Evolutionary conservation across 805 yeast genomes (phyloP).

Genomic region (Candida nemodendra): DNA sequence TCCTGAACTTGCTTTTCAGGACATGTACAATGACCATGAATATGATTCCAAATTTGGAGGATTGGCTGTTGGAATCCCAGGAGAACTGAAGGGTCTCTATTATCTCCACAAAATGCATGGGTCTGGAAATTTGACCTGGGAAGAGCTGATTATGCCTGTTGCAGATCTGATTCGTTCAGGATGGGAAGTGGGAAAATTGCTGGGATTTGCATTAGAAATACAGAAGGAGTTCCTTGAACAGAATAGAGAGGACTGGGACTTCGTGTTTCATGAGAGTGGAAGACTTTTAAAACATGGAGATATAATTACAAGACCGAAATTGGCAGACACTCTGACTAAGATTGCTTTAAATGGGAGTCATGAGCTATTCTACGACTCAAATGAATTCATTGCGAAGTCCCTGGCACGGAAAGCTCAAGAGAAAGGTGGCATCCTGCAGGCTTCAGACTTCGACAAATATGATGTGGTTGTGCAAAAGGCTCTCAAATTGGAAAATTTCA

Average conservation of each 20-base stretch:
- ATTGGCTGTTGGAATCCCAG: constrained; percentile 85
- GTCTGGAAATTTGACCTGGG: constrained; percentile 72
- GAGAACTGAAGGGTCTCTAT: constrained; percentile 84
- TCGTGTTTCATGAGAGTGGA: constrained; percentile 40
- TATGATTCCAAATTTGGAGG: constrained; percentile 71
- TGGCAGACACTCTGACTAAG: constrained; percentile 64
- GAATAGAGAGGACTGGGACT: constrained; percentile 52
- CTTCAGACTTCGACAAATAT: constrained; percentile 68
- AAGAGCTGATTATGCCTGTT: constrained; percentile 72
- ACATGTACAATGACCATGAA: constrained; percentile 58
- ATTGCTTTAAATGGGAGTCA: constrained; percentile 78
- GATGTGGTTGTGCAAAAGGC: constrained; percentile 47
- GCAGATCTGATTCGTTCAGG: constrained; percentile 64
- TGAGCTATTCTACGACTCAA: constrained; percentile 79
- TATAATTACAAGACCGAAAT: constrained; percentile 51
- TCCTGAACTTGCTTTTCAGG: constrained; percentile 56
- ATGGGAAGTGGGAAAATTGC: constrained; percentile 48
- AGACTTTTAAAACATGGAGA: constrained; percentile 54
- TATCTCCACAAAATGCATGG: constrained; percentile 60
- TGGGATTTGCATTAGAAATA: constrained; percentile 41
- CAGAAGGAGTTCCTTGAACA: constrained; percentile 35
- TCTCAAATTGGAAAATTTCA: constrained; percentile 37
- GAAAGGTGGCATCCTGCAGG: constrained; percentile 66
- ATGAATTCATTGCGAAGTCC: constrained; percentile 66
- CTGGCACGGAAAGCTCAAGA: constrained; percentile 49